Percentiles rank a stretch among this genome's conserved stretches.
Evolutionary conservation across 1,284 basidiomycete species (phyloP).

Genomic region (Cutaneotrichosporon cyanovorans): DNA sequence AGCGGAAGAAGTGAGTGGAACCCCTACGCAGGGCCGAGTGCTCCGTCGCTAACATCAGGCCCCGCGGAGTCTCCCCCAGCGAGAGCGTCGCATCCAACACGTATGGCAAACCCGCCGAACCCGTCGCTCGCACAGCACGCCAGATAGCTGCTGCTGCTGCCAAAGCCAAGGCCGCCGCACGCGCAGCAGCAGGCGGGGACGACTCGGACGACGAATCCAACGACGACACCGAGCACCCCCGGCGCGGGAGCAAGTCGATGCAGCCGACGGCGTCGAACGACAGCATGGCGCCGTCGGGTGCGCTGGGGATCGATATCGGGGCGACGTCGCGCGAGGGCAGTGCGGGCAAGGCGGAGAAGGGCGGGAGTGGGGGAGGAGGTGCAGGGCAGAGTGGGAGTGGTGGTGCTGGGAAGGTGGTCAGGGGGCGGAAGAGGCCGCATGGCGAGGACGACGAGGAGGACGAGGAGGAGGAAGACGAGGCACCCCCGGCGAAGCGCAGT

Average conservation of each 20-base stretch:
- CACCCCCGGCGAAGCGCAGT: constrained; percentile 16
- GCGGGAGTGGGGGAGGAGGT: not conserved
- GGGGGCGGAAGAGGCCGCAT: constrained; percentile 24
- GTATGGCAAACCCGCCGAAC: constrained; percentile 27
- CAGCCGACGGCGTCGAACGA: constrained; percentile 22
- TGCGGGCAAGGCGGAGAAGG: constrained; percentile 8
- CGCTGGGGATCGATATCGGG: constrained; percentile 17
- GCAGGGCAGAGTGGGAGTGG: too few relatives aligned
- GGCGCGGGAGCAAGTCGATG: constrained; percentile 21
- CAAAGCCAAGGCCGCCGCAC: constrained; percentile 27
- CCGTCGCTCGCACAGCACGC: constrained; percentile 34
- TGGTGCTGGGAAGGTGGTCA: too few relatives aligned
- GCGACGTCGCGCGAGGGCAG: constrained; percentile 12
- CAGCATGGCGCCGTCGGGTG: constrained; percentile 16
- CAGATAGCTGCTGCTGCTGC: constrained; percentile 41
- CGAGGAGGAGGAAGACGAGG: constrained; percentile 31
- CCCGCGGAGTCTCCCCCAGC: constrained; percentile 35
- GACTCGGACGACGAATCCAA: constrained; percentile 33
- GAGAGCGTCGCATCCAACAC: constrained; percentile 38
- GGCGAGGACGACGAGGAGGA: constrained; percentile 31
- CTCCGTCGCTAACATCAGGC: constrained; percentile 13
- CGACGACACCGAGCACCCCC: constrained; percentile 16
- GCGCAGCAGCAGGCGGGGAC: constrained; percentile 17
- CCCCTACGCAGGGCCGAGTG: too few relatives aligned
- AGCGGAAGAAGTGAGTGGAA: constrained; percentile 37